A percentile compares a stretch with the other conserved stretches of the same genome.
Evolutionary conservation across 768 basidiomycete species (phyloP).

Genomic region (Boletus coccyginus): DNA sequence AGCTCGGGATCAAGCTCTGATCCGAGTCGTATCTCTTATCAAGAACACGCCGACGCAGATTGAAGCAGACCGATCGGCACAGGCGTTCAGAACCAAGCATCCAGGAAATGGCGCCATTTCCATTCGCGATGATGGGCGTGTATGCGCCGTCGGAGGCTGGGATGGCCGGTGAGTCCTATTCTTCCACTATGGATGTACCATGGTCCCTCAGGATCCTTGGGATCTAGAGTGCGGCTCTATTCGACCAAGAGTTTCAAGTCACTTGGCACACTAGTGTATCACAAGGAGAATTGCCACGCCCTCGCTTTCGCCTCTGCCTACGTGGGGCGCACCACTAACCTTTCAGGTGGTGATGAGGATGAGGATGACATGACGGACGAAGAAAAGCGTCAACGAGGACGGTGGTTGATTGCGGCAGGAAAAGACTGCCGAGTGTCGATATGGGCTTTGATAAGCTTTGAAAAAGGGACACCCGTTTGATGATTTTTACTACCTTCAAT

Average conservation of each 20-base stretch:
- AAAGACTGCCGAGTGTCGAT: constrained; percentile 71
- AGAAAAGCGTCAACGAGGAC: constrained; percentile 43
- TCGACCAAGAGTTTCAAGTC: constrained; percentile 77
- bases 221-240: constrained; percentile 71
- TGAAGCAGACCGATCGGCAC: constrained; percentile 26
- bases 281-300: constrained; percentile 74
- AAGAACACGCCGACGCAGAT: constrained; percentile 8
- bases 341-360: constrained; percentile 9
- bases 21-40: not conserved
- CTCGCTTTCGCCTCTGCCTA: constrained; percentile 59
- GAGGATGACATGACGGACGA: constrained; percentile 44
- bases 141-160: constrained; percentile 92
- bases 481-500: not conserved
- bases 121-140: constrained; percentile 68
- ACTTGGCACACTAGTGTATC: constrained; percentile 81
- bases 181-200: not conserved
- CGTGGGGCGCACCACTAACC: constrained; percentile 9
- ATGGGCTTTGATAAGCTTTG: constrained; percentile 59
- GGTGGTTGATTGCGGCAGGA: constrained; percentile 64
- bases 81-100: constrained; percentile 59
- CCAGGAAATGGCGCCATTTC: constrained; percentile 79
- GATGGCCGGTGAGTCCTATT: constrained; percentile 74
- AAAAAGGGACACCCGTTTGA: not conserved
- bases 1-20: not conserved
- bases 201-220: not conserved